phyloP scores from a whole-genome alignment of 139 green algal genomes.

The Volvox africanus region DNA sequence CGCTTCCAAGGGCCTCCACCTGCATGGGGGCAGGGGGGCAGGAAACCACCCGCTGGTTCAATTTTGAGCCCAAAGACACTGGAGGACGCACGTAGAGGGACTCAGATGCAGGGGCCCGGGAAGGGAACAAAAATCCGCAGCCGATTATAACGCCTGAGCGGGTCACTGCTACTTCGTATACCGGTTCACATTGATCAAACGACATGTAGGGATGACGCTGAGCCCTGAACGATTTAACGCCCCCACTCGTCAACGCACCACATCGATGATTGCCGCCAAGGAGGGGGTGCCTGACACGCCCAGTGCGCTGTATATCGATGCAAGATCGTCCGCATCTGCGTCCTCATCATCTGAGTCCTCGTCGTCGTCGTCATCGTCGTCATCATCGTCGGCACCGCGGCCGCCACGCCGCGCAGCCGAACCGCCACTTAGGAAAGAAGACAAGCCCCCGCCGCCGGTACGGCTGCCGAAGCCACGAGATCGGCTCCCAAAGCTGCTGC shows the following conservation, averaged over 20 bases:
- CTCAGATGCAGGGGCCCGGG: no score
- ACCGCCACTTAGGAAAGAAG: background rate
- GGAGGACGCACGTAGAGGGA: no score
- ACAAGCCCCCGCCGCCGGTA: background rate
- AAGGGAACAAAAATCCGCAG: no score
- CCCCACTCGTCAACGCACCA: slow-evolving; percentile 13
- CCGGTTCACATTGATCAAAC: no score
- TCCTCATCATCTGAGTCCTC: background rate
- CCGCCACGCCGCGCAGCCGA: background rate
- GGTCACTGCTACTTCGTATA: no score
- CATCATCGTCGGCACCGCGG: background rate
- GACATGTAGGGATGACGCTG: no score
- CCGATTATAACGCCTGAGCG: no score
- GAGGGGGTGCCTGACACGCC: slow-evolving; percentile 11
- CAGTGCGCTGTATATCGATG: background rate
- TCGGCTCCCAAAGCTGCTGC: background rate
- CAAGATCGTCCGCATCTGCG: slow-evolving; percentile 5
- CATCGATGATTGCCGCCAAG: slow-evolving; percentile 40
- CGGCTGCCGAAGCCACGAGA: background rate
- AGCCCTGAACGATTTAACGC: no score
- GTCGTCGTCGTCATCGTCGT: background rate
- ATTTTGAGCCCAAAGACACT: background rate
- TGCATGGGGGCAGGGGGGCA: background rate
- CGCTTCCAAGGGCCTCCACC: slow-evolving; percentile 40
- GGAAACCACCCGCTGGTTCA: background rate